phyloP scores from a whole-genome alignment of 805 yeast species.

The Hagleromyces aurorensis region DNA sequence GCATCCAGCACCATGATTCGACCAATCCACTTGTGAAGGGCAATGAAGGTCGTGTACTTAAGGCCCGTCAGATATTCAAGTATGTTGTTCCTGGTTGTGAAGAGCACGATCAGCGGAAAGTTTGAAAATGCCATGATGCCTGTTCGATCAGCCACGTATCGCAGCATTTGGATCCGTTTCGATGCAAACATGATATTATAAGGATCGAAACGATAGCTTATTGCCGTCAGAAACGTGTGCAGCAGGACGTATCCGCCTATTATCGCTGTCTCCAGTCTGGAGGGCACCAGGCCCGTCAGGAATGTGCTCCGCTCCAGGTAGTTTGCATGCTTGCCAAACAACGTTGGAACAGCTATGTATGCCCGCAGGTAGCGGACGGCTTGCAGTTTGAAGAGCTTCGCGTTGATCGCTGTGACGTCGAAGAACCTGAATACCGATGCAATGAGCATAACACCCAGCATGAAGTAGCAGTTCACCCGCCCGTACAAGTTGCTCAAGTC shows the following conservation, averaged over 20 bases:
- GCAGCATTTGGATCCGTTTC: slow-evolving; percentile 13
- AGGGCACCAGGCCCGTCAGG: slow-evolving; percentile 16
- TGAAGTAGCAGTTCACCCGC: slow-evolving; percentile 11
- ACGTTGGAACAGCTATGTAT: slow-evolving; percentile 11
- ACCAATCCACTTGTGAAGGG: slow-evolving; percentile 55
- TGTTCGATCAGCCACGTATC: slow-evolving; percentile 38
- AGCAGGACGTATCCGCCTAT: slow-evolving; percentile 14
- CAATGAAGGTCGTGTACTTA: slow-evolving; percentile 53
- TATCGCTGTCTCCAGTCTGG: slow-evolving; percentile 16
- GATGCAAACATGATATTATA: slow-evolving; percentile 11
- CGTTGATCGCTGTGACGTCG: slow-evolving; percentile 9
- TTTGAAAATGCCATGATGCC: slow-evolving; percentile 40
- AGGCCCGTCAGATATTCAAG: slow-evolving; percentile 54
- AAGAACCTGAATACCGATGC: slow-evolving; percentile 7
- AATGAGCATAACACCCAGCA: slow-evolving; percentile 5
- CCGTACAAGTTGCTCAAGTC: slow-evolving; percentile 16
- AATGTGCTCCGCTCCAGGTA: slow-evolving; percentile 7
- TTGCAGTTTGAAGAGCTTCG: slow-evolving; percentile 6
- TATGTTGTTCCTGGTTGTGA: slow-evolving; percentile 70
- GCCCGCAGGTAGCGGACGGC: slow-evolving; percentile 14
- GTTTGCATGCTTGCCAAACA: slow-evolving; percentile 15
- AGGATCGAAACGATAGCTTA: slow-evolving; percentile 13
- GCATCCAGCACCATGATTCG: slow-evolving; percentile 34
- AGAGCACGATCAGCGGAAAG: slow-evolving; percentile 49
- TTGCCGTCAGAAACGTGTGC: slow-evolving; percentile 9